A percentile compares a stretch with the other conserved stretches of the same genome.
These are phyloP conservation scores for Fragaria iinumae DNA, from an alignment of 306 rosid species.

Conservation along the genomic window DNA sequence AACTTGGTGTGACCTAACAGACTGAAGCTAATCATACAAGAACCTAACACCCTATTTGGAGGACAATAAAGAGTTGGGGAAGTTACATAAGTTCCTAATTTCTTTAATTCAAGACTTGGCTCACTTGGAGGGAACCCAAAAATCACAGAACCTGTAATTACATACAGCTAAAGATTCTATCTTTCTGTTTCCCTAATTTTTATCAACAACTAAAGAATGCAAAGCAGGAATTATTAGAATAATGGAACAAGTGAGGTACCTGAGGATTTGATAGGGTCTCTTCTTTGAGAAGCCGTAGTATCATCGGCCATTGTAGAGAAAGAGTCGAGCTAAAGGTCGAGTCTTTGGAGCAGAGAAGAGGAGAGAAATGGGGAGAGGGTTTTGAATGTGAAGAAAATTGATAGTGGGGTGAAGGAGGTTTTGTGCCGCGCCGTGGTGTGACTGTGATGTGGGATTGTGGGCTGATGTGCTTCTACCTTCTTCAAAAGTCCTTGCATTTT, in stretches of 20 bases:
- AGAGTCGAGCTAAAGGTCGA: background rate
- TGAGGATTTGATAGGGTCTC: conserved; percentile 78
- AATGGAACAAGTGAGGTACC: conserved; percentile 37
- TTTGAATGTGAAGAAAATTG: background rate
- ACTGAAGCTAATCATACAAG: background rate
- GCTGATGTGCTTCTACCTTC: conserved; percentile 5
- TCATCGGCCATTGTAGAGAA: conserved; percentile 66
- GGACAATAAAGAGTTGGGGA: background rate
- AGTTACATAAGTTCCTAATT: background rate
- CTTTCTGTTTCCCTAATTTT: conserved; percentile 3
- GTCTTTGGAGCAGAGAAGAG: background rate
- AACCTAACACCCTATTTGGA: background rate
- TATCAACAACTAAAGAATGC: background rate
- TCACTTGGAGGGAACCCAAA: background rate
- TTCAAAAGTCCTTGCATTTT: background rate
- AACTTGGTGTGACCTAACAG: background rate
- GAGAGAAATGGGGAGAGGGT: background rate
- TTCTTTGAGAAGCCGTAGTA: conserved; percentile 38
- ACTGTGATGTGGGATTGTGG: background rate
- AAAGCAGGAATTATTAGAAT: background rate
- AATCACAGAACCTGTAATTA: background rate
- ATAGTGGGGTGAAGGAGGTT: background rate
- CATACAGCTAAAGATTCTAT: background rate
- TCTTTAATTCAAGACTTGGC: background rate
- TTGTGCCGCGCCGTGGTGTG: background rate